Evolutionary conservation across 2,329 filamentous ascomycete genomes (phyloP).

Genomic region (Pseudofabraea citricarpa): DNA sequence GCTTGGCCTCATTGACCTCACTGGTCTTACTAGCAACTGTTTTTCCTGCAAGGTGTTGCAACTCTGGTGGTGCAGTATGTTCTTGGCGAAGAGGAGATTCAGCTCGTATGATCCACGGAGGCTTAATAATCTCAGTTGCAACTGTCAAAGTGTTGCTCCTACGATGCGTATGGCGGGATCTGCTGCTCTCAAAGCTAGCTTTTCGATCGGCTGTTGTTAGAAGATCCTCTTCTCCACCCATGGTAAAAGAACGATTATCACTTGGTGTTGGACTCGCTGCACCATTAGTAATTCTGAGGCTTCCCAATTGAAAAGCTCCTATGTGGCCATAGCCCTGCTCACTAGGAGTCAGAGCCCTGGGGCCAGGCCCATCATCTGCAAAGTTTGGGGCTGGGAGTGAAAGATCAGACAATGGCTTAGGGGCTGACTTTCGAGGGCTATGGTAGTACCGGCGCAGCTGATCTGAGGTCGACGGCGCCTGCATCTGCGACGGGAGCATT

Average conservation of each 20-base stretch:
- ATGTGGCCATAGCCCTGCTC: constrained; percentile 55
- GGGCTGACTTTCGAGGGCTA: constrained; percentile 9
- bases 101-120: constrained; percentile 15
- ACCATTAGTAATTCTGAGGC: constrained; percentile 58
- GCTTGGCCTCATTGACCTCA: not conserved
- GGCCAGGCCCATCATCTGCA: constrained; percentile 7
- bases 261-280: constrained; percentile 45
- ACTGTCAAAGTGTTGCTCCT: constrained; percentile 20
- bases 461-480: constrained; percentile 7
- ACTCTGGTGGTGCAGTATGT: constrained; percentile 2
- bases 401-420: constrained; percentile 10
- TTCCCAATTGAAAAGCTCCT: constrained; percentile 58
- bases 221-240: constrained; percentile 17
- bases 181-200: constrained; percentile 5
- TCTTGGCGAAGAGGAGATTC: constrained; percentile 19
- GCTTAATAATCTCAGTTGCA: constrained; percentile 10
- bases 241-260: constrained; percentile 13
- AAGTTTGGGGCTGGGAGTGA: constrained; percentile 7
- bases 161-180: constrained; percentile 11
- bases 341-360: constrained; percentile 39
- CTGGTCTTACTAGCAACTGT: no score
- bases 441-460: constrained; percentile 12
- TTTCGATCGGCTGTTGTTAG: constrained; percentile 7
- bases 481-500: constrained; percentile 13
- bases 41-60: constrained; percentile 11